phyloP scores from a whole-genome alignment of 306 rosid genomes.

The Spatholobus suberectus region DNA sequence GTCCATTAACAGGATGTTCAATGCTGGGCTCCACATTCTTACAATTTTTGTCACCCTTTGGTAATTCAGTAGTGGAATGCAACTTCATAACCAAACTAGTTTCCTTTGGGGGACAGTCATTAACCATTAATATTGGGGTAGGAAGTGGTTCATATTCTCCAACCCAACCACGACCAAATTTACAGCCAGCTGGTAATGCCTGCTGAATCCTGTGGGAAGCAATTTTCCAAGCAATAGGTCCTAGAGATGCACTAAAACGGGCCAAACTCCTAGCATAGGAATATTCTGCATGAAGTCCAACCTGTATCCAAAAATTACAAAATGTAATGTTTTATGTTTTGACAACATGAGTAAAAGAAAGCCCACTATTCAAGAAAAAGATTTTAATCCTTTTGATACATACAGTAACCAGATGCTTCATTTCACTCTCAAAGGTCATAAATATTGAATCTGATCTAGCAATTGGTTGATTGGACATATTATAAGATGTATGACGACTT shows the following conservation, averaged over 20 bases:
- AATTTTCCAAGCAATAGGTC: conserved; percentile 90
- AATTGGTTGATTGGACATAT: conserved; percentile 60
- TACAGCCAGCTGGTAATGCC: conserved; percentile 78
- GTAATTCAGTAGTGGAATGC: conserved; percentile 48
- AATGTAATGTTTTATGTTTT: conserved; percentile 6
- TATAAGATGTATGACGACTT: conserved; percentile 81
- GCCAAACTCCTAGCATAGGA: conserved; percentile 96
- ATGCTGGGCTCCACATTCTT: conserved; percentile 52
- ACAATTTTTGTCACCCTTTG: conserved; percentile 52
- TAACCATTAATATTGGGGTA: conserved; percentile 70
- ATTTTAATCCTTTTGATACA: conserved; percentile 45
- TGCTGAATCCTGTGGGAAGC: conserved; percentile 91
- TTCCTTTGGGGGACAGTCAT: conserved; percentile 55
- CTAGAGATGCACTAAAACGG: conserved; percentile 90
- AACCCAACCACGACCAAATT: conserved; percentile 97
- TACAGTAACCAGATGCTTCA: conserved; percentile 92
- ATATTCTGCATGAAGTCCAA: conserved; percentile 95
- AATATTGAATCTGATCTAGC: conserved; percentile 74
- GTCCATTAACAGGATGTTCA: conserved; percentile 54
- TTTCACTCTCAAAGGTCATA: conserved; percentile 83
- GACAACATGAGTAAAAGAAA: conserved; percentile 14
- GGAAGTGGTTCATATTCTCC: conserved; percentile 98
- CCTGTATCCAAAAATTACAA: conserved; percentile 54
- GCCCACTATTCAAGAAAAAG: conserved; percentile 30
- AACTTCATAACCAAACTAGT: conserved; percentile 49